Evolutionary conservation across 2,329 filamentous ascomycete genomes (phyloP).

Genomic region (Stachybotrys echinatus): DNA sequence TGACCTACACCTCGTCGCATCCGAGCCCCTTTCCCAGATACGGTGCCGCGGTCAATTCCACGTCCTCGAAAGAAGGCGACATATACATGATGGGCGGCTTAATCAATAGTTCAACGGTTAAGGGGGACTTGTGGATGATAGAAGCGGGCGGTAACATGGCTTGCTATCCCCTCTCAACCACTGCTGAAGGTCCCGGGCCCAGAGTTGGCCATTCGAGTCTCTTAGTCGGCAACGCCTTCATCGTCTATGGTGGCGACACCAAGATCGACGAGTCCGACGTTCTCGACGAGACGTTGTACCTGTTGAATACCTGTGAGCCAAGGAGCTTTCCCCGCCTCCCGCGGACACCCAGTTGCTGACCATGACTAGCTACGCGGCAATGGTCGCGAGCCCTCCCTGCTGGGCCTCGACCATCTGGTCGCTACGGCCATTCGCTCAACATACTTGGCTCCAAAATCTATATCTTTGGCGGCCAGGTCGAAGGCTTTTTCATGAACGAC

Average conservation of each 20-base stretch:
- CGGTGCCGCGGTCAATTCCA: conserved; percentile 89
- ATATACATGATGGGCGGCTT: conserved; percentile 97
- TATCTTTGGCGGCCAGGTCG: conserved; percentile 95
- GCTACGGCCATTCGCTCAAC: conserved; percentile 94
- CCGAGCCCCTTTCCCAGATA: conserved; percentile 92
- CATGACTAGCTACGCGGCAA: conserved; percentile 70
- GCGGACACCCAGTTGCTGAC: conserved; percentile 9
- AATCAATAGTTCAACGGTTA: conserved; percentile 91
- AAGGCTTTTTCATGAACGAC: conserved; percentile 98
- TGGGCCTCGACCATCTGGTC: conserved; percentile 77
- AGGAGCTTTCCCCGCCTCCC: not conserved
- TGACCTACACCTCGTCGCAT: conserved; percentile 79
- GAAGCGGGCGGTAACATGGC: conserved; percentile 83
- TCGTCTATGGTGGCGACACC: conserved; percentile 97
- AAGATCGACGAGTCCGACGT: conserved; percentile 91
- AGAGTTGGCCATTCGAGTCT: conserved; percentile 92
- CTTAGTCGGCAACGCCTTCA: conserved; percentile 96
- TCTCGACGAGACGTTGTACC: conserved; percentile 90
- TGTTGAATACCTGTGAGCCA: conserved; percentile 90
- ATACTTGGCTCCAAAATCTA: conserved; percentile 96
- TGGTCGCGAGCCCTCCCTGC: conserved; percentile 93
- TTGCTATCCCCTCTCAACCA: conserved; percentile 88
- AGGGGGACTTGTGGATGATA: conserved; percentile 96
- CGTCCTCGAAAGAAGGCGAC: conserved; percentile 92
- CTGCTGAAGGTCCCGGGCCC: conserved; percentile 88